Base-by-base conservation (phyloP, 106 monocot species). In the Phalaenopsis aphrodite region DNA sequence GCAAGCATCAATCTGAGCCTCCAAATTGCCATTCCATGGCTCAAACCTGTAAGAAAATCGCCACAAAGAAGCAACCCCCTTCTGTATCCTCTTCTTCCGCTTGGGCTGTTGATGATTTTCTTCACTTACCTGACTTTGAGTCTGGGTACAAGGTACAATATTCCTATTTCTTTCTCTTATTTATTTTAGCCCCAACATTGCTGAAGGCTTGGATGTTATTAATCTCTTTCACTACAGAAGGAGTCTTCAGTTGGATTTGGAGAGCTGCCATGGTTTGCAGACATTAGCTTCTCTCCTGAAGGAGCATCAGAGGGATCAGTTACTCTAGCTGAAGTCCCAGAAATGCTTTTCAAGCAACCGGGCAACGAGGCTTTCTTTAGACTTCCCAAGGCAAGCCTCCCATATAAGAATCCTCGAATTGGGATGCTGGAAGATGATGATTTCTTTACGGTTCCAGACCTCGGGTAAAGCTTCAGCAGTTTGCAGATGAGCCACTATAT, bases 41-140 rank as follows among this genome's bases (percentile, higher is more conserved):
- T 9, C 2, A 81, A 78, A 68, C 24, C 2, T 52, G 52, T 12
- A 52, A 52, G 14, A 52, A 52, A 52, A 52, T 49, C 42, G 11
- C 85, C 6, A 14, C 72, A 2, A 47, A 80, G 41, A 77, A 82
- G 55, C 82, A 78, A 36, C 30, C 80, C 17, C 55, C 89, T 1
- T 69, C 82, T 7, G 24, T 82, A 1, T 52, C 78, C 15, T 14
- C 48, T 18, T 72, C 83, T 10, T 78, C 90, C 4, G 75, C 83
- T n/a, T 98, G 94, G 92, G 84, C 94, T 30, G 92, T 91, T 1
- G 94, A 97, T 46, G 96, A 97, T 42, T 90, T 94, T 84, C 90
- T 97, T 48, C 96, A 92, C 82, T 86, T 97, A 14, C 90, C 92
- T 41, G 96, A 97, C 67, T 89, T 89, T 41, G 97, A 98, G 72